Evolutionary conservation across 2,329 filamentous ascomycete genomes (phyloP).

Genomic region (Diaporthe australafricana): DNA sequence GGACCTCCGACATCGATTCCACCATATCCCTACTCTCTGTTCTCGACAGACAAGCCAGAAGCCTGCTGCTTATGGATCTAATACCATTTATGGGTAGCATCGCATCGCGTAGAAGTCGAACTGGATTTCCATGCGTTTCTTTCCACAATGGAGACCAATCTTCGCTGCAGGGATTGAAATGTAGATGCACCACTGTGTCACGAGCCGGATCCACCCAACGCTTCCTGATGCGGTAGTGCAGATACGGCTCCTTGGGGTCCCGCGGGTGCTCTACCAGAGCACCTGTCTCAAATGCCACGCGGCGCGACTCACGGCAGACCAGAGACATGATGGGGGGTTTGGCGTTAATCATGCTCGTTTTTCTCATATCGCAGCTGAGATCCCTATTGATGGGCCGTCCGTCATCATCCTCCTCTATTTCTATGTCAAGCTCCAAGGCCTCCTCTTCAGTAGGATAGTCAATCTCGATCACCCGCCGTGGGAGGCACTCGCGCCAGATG

Average conservation of each 20-base stretch:
- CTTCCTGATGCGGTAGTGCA: neutral
- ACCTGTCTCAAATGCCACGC: neutral
- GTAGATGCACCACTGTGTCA: neutral
- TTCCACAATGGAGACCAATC: neutral
- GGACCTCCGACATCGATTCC: neutral
- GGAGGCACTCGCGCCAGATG: slow-evolving; percentile 20
- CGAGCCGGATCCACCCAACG: neutral
- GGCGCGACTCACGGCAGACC: slow-evolving; percentile 23
- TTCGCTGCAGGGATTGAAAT: neutral
- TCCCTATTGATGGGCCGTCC: too few species aligned
- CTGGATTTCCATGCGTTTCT: neutral
- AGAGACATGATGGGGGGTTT: neutral
- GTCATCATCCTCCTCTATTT: too few species aligned
- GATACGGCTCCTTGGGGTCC: neutral
- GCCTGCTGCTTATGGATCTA: neutral
- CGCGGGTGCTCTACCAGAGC: neutral
- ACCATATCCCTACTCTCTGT: neutral
- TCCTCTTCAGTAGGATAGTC: neutral
- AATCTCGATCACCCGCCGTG: neutral
- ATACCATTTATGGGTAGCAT: neutral
- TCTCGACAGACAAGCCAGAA: neutral
- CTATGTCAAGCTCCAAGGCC: neutral
- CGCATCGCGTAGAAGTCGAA: neutral
- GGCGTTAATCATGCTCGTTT: neutral
- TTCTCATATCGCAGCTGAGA: neutral